Conservation (phyloP, 495 filamentous ascomycete species). For the Pyrenula aspistea region DNA sequence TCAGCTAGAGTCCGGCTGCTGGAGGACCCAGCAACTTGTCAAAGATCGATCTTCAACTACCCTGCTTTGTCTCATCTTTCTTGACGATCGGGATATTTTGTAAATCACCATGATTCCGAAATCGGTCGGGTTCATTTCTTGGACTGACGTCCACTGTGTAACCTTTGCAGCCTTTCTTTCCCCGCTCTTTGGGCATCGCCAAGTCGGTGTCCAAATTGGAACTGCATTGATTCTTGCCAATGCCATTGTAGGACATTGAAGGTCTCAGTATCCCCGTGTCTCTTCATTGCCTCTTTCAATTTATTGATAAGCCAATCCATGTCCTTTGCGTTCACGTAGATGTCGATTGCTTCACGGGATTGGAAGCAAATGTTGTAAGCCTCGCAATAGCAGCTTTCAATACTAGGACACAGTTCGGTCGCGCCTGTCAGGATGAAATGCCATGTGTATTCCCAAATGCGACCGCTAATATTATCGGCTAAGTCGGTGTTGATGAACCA, state of each 20-base stretch:
- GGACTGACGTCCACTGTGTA: not conserved
- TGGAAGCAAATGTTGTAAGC: slow-evolving; percentile 29
- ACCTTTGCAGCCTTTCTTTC: not conserved
- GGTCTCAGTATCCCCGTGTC: not conserved
- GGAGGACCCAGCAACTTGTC: not conserved
- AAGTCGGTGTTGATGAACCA: slow-evolving; percentile 50
- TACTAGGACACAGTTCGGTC: slow-evolving; percentile 19
- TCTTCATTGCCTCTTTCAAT: not conserved
- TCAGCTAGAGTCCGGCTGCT: not conserved
- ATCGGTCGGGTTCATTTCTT: not conserved
- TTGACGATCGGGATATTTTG: not conserved
- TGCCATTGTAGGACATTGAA: not conserved
- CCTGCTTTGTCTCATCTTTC: not conserved
- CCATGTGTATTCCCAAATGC: slow-evolving; percentile 66
- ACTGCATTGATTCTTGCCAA: not conserved
- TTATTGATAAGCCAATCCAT: not conserved
- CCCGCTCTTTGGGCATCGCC: not conserved
- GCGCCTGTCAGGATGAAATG: slow-evolving; percentile 34
- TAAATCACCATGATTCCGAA: not conserved
- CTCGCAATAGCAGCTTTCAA: not conserved
- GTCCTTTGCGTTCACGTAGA: not conserved
- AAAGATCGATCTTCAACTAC: not conserved
- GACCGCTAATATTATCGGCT: slow-evolving; percentile 44
- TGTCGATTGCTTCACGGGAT: not conserved
- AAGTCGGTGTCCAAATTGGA: not conserved